Base-by-base conservation (phyloP, 257 asterid species). In the Jacaranda copaia region DNA sequence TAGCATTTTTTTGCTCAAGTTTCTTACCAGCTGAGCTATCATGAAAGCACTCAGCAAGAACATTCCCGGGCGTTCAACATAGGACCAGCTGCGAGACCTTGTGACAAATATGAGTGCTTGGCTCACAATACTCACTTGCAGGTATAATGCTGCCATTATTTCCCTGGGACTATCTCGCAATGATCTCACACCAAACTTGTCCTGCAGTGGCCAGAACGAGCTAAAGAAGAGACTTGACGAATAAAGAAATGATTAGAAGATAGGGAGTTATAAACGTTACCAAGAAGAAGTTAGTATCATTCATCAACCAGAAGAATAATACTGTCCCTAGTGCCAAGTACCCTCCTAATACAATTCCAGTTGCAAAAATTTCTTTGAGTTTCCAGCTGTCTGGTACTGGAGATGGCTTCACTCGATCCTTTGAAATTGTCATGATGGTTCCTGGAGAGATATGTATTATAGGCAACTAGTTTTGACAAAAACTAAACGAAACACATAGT, bases 321-420 rank as follows among this genome's bases (percentile, higher is more conserved):
- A 94, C 99, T 2, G 99, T 94, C 84, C 85, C 90, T 70, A 94
- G 70, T 45, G 93, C 99, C 74, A 88, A 80, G 85, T 94, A 94
- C 52, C 97, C 97, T 76, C 99, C 99, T 45, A 94, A 86, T 64
- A 94, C 91, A 45, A 92, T 11, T 10, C 99, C 99, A 12, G 99
- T 94, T 16, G 96, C 92, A 15, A 94, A 94, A 12, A 94, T 94
- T 75, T 94, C 98, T 61, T 78, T 88, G 8, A 94, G 87, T 68
- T 94, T 94, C 98, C 98, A 94, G 88, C 98, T 94, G 80, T 94
- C 98, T 1, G 97, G 98, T 60, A 91, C 32, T 8, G 98, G 98
- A 72, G 99, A 94, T n/a, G 99, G 96, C 87, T 94, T 92, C 83
- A 94, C 99, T 77, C 99, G 85, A 57, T 94, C 99, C 89, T 94